Base-by-base conservation (phyloP, 2,329 filamentous ascomycete genomes). In the Zalaria sp. region DNA sequence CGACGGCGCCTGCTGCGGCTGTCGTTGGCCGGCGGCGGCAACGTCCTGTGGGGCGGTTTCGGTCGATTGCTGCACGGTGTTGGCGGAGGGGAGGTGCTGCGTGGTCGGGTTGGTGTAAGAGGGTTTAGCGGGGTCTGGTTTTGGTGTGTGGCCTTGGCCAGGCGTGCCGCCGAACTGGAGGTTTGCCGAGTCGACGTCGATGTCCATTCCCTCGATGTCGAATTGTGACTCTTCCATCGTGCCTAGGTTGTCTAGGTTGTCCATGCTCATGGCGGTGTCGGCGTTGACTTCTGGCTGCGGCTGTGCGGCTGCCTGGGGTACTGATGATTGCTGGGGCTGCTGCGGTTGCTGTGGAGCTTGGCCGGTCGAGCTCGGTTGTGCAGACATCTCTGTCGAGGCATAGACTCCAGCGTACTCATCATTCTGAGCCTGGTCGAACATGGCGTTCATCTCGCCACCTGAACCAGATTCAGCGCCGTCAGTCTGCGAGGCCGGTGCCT, bases 201-300 rank as follows among this genome's bases (percentile, higher is more conserved):
- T 38, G 31, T 49, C 47, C 37, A 52, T 47, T 35, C 52, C 50
- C 43, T 53, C 51, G 40, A 46, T 52, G 25, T 49, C 48, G 47
- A 54, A 49, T 11, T 46, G 31, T 10, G 43, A 41, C 27, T 47
- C 46, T 29, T 50, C 42, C n/a, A 34, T 46, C 45, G 48, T 47
- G 28, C 45, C 44, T 37, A 50, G 43, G 31, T 38, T 46, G 5
- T 45, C 42, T 31, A 51, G 41, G 37, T 47, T 47, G 9, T 40
- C 40, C 6, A 43, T 27, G n/a, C 40, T 39, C 18, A 44, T 38
- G 11, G 80, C 81, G 25, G 79, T 78, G 57, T 87, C 79, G 35
- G 83, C 62, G 48, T 81, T 76, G 34, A 27, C 11, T 44, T 40
- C 27, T n/a, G 34, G 29, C 27, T 37, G 42, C 10, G 28, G 34